Evolutionary conservation across 257 asterid genomes (phyloP), one percentile per base, ranked within the genome.

Genomic region (Fraxinus cuspidata): DNA sequence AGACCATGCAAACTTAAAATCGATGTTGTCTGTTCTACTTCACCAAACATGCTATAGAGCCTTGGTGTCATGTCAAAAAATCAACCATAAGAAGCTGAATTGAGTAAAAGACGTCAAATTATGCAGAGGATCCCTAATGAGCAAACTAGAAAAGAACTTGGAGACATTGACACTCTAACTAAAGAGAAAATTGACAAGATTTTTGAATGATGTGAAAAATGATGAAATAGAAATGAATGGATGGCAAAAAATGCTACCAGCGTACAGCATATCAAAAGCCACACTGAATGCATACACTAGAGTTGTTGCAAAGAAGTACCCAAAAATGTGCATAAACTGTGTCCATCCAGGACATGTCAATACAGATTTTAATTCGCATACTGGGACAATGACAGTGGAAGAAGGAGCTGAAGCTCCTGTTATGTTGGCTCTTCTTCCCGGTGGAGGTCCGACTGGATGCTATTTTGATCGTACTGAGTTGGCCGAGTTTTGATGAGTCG

Each of bases 201-300:
- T 92, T 56, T 76, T 92, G 78, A 71, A 79, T 12, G 96, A 90
- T 71, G 72, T 92, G 84, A 72, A 85, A 79, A 66, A 84, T 2
- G 86, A 86, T 47, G 81, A 81, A 11, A 80, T 94, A 2, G 97
- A 90, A 81, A 87, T 78, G 32, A 90, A 87, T 27, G 98, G 96
- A 23, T 94, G 96, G 96, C 96, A 88, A 64, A 87, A 82, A 86
- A 94, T 89, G 96, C 85, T 85, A 67, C 96, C 97, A 5, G 92
- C 97, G 19, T 90, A 94, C 85, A 90, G 94, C 86, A 83, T 89
- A 75, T 89, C 98, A 4, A 94, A 94, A 85, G 91, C 86, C 13
- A 82, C 90, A 2, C 86, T 94, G 1, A 90, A 94, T 76, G 96
- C 98, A 3, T 89, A 90, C 34, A 92, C 97, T 1, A 86, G 98